Evolutionary conservation across 371 early-diverging fungal genomes (phyloP).

Genomic region (Lichtheimia corymbifera): DNA sequence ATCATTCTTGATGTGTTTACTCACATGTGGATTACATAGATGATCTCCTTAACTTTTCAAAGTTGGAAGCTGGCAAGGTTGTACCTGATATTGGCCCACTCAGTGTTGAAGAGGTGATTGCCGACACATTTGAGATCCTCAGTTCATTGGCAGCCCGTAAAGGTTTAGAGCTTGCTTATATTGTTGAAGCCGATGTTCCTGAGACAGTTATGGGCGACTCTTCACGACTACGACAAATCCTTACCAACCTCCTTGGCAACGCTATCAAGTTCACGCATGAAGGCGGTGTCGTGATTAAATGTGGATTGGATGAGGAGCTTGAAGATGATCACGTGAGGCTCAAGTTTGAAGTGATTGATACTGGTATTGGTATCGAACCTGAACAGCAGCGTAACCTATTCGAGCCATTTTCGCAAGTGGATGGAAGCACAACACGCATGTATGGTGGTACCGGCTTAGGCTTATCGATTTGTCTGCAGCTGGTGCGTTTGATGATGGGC

Average conservation of each 20-base stretch:
- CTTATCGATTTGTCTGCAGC: slow-evolving; percentile 57
- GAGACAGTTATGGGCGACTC: slow-evolving; percentile 40
- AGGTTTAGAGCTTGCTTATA: slow-evolving; percentile 52
- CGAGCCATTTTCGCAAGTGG: slow-evolving; percentile 66
- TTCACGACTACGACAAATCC: slow-evolving; percentile 46
- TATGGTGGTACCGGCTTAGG: slow-evolving; percentile 72
- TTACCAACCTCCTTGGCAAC: slow-evolving; percentile 57
- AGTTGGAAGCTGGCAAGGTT: slow-evolving; percentile 55
- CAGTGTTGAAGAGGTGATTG: slow-evolving; percentile 57
- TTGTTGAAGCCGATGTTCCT: slow-evolving; percentile 51
- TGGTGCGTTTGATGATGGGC: slow-evolving; percentile 63
- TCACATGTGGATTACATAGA: slow-evolving; percentile 20
- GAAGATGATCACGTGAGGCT: slow-evolving; percentile 22
- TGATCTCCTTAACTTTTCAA: slow-evolving; percentile 55
- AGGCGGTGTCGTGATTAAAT: slow-evolving; percentile 55
- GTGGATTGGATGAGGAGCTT: slow-evolving; percentile 32
- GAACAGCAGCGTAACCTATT: slow-evolving; percentile 57
- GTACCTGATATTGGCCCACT: slow-evolving; percentile 49
- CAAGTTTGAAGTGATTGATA: slow-evolving; percentile 59
- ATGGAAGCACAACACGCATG: slow-evolving; percentile 56
- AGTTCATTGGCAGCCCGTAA: slow-evolving; percentile 53
- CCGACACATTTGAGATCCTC: slow-evolving; percentile 55
- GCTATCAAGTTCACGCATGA: slow-evolving; percentile 70
- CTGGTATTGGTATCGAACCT: slow-evolving; percentile 62
- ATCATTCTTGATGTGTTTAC: slow-evolving; percentile 10